Evolutionary conservation across 805 yeast genomes (phyloP).

Genomic region (Phaffomyces opuntiae): DNA sequence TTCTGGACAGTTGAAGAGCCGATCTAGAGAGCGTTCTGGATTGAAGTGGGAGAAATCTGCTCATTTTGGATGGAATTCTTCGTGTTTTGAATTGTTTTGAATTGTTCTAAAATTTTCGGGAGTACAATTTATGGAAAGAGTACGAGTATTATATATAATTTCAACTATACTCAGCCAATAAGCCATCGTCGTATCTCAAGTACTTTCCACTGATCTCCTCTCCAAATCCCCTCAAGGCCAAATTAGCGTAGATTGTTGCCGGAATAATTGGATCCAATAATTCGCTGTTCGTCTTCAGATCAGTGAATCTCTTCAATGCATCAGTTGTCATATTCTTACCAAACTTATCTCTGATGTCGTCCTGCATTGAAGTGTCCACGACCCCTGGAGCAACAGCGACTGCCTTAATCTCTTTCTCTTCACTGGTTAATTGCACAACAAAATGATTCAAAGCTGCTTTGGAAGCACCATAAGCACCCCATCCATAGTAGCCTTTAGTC

Average conservation of each 20-base stretch:
- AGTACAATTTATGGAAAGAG: no score
- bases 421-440: conserved; percentile 57
- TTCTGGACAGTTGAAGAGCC: not conserved
- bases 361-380: conserved; percentile 88
- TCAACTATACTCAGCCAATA: conserved; percentile 5
- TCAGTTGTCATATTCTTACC: conserved; percentile 54
- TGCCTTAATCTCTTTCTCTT: conserved; percentile 52
- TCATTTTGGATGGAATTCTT: not conserved
- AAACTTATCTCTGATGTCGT: conserved; percentile 60
- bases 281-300: conserved; percentile 48
- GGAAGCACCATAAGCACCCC: conserved; percentile 90
- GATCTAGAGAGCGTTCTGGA: not conserved
- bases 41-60: not conserved
- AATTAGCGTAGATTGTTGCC: conserved; percentile 58
- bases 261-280: conserved; percentile 68
- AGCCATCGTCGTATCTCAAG: conserved; percentile 49
- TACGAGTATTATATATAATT: no score
- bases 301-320: conserved; percentile 54
- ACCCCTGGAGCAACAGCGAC: conserved; percentile 91
- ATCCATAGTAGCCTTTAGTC: conserved; percentile 51
- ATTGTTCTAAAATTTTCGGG: no score
- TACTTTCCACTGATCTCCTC: conserved; percentile 57
- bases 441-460: conserved; percentile 88
- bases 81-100: no score
- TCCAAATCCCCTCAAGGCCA: conserved; percentile 57